phyloP scores from a whole-genome alignment of 1,284 basidiomycete species.

The Phylloboletellus chloephorus region DNA sequence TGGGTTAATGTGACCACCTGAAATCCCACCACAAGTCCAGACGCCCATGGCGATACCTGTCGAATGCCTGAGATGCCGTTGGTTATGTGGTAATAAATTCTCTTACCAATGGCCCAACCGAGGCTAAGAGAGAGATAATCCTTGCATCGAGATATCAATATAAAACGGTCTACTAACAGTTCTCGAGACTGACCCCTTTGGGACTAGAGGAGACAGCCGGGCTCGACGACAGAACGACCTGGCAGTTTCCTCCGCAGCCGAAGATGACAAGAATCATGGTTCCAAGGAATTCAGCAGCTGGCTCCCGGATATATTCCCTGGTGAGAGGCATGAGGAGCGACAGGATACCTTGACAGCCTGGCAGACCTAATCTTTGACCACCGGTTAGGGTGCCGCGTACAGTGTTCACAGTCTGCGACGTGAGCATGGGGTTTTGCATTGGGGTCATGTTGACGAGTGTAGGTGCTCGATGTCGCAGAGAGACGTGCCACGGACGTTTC shows the following conservation, averaged over 20 bases:
- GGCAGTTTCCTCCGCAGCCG: conserved; percentile 60
- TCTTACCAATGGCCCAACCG: conserved; percentile 62
- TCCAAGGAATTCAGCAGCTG: conserved; percentile 65
- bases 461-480: conserved; percentile 18
- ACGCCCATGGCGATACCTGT: conserved; percentile 55
- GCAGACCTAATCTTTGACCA: conserved; percentile 55
- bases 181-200: conserved; percentile 51
- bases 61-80: conserved; percentile 3
- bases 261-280: conserved; percentile 63
- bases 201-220: conserved; percentile 45
- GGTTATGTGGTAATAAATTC: conserved; percentile 4
- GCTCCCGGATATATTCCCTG: conserved; percentile 50
- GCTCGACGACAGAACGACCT: conserved; percentile 53
- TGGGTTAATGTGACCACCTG: conserved; percentile 77
- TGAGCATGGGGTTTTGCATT: conserved; percentile 9
- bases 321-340: not conserved
- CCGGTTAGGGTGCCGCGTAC: conserved; percentile 41
- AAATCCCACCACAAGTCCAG: conserved; percentile 61
- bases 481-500: conserved; percentile 15
- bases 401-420: conserved; percentile 26
- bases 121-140: conserved; percentile 54
- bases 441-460: conserved; percentile 7
- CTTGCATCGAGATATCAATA: conserved; percentile 32
- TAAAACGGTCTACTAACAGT: not conserved
- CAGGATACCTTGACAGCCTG: not conserved